Percentiles rank a stretch among this genome's conserved stretches.
phyloP scores from a whole-genome alignment of 208 protist species.

The Leishmania amazonensis region DNA sequence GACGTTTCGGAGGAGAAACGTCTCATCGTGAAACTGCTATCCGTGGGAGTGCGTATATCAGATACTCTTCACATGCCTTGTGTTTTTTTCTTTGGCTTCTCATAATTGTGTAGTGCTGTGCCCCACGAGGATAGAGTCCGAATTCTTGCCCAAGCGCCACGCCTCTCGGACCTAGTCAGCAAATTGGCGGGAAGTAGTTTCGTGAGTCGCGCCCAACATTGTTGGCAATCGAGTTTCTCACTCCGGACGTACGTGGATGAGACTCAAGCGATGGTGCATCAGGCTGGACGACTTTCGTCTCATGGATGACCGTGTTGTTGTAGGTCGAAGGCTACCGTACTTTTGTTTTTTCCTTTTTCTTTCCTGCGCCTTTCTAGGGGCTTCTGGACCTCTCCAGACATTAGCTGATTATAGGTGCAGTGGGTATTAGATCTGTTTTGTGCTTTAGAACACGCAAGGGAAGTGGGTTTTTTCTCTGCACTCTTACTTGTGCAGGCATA shows the following conservation, averaged over 20 bases:
- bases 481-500: too few relatives aligned
- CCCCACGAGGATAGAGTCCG: background rate
- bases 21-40: background rate
- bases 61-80: background rate
- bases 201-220: background rate
- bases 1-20: constrained; percentile 43
- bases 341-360: background rate
- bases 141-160: background rate
- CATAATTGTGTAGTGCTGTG: background rate
- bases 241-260: background rate
- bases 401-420: background rate
- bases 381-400: background rate
- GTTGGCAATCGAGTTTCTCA: background rate
- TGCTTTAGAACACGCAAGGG: background rate
- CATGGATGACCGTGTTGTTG: background rate
- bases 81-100: background rate
- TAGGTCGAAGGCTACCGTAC: background rate
- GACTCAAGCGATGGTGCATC: background rate
- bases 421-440: background rate
- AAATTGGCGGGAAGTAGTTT: background rate
- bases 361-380: background rate
- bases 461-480: background rate
- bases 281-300: background rate
- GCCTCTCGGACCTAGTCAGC: background rate
- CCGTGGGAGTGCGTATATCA: too few relatives aligned